Base-by-base conservation (phyloP, 805 yeast genomes). In the Cyberlindnera samutprakarnensis region DNA sequence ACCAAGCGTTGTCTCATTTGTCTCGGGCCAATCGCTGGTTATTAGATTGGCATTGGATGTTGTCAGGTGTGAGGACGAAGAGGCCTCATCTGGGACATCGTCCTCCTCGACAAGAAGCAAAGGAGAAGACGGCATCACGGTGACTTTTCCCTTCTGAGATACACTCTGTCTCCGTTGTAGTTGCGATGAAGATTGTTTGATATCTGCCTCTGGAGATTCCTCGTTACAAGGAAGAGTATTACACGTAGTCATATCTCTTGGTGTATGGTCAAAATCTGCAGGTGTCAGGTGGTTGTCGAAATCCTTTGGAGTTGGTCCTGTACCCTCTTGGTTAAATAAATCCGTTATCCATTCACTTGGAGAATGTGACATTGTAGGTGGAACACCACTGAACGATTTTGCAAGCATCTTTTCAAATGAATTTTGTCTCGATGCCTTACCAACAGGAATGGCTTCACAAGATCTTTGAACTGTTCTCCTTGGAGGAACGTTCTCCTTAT, bases 401-500 rank as follows among this genome's bases (percentile, higher is more conserved):
- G 40, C 61, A 8, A 51, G 25, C 56, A 51, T 47, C 27, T 50
- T 60, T 34, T 68, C 68, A 31, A 68, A 56, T 10, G 54, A 51
- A 14, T 57, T 57, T 41, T 66, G 64, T 29, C 46, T 33, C 19
- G 48, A 36, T 22, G 44, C 42, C 30, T 38, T 31, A 38, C 44
- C 34, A 34, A 38, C 34, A 21, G 49, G 19, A 15, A 42, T 25
- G 6, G 35, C 35, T 24, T 14, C 18, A 16, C 16, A 25, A n/a
- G 23, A 20, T 21, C 25, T 30, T 34, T 25, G 41, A 13, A 32
- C 17, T n/a, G 32, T 14, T n/a, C 32, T 14, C 23, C 31, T 16
- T 14, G 72, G 68, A 35, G 62, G 69, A 23, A 48, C 47, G 27
- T 61, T 62, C 59, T 69, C 51, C 59, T 63, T 29, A 57, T 47